A percentile compares a stretch with the other conserved stretches of the same genome.
These are phyloP conservation scores for Myrmaecium sp. DNA, from an alignment of 2,329 filamentous ascomycete genomes.

Conservation along the genomic window DNA sequence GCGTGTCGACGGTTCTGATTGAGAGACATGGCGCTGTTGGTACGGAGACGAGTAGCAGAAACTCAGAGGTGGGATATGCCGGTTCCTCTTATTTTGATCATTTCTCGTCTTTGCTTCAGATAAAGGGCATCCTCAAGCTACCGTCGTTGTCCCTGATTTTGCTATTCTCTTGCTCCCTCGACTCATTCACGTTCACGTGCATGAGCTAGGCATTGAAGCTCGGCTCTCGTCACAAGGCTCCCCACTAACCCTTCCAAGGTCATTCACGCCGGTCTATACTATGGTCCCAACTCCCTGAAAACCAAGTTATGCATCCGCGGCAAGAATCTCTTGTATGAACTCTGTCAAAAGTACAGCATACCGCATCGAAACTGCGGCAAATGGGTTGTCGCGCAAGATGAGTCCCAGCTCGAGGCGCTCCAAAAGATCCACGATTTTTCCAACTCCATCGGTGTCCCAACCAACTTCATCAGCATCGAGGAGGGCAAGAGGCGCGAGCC, in stretches of 20 bases:
- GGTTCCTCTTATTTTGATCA: neutral
- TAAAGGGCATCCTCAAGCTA: neutral
- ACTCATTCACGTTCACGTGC: neutral
- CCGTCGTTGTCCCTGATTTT: neutral
- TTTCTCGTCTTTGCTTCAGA: neutral
- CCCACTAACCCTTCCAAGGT: conserved; percentile 35
- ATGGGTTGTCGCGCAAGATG: conserved; percentile 85
- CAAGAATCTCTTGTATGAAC: conserved; percentile 57
- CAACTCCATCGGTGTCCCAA: conserved; percentile 44
- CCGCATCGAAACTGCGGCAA: conserved; percentile 65
- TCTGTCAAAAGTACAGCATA: conserved; percentile 53
- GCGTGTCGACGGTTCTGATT: conserved; percentile 55
- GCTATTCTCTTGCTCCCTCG: neutral
- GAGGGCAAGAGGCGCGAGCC: conserved; percentile 56
- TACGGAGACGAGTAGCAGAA: conserved; percentile 76
- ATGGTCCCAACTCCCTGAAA: conserved; percentile 61
- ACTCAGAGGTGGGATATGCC: conserved; percentile 49
- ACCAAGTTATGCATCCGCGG: conserved; percentile 68
- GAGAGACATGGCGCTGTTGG: conserved; percentile 63
- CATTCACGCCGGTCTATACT: conserved; percentile 91
- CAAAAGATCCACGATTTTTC: conserved; percentile 39
- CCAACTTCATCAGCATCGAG: conserved; percentile 45
- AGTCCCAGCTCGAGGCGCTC: conserved; percentile 47
- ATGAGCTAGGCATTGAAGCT: neutral
- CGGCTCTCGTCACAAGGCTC: neutral